Evolutionary conservation across 2,329 filamentous ascomycete genomes (phyloP), one percentile per base, ranked within the genome.

Genomic region (Phialemonium atrogriseum): DNA sequence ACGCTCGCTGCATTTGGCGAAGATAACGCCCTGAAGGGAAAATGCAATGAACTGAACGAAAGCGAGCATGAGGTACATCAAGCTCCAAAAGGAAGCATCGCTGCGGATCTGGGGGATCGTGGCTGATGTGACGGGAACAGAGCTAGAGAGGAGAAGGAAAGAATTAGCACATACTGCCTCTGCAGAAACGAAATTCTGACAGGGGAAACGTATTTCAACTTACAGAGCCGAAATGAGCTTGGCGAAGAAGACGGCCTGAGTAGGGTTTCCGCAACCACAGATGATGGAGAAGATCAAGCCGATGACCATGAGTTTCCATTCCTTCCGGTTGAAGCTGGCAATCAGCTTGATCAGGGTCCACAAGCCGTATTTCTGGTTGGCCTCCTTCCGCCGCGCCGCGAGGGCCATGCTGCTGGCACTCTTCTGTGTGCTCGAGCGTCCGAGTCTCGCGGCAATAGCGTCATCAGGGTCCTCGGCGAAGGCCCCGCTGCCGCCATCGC

Each of bases 1-100:
- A 24, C 77, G 72, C 60, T 94, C 85, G n/a, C 86, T 91, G 60
- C 84, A 88, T 48, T 77, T 78, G 12, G 86, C 88, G 45, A 96
- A 88, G 3, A 79, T 65, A 31, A 83, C 47, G 30, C 86, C 86
- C 48, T 89, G 82, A 5, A 62, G 56, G 13, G 70, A 56, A 46
- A 82, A 86, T 5, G 79, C 67, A 33, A 88, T 54, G 37, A 93
- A 73, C 49, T 83, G 74, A 8, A 82, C 75, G 33, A 86, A 56
- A 3, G 77, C 87, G 33, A 95, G 67, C 71, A 94, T 87, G 41
- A 88, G 69, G 56, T 81, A 94, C 86, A 94, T 94, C 47, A 78
- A 62, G 35, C 77, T 79, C 86, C 86, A 95, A 54, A 94, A 94
- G 50, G 86, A 76, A 13, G 82, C 78, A 37, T 89, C 73, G 12